Conservation (phyloP, 2,329 filamentous ascomycete species). For the Rhytidhysteron rufulum region DNA sequence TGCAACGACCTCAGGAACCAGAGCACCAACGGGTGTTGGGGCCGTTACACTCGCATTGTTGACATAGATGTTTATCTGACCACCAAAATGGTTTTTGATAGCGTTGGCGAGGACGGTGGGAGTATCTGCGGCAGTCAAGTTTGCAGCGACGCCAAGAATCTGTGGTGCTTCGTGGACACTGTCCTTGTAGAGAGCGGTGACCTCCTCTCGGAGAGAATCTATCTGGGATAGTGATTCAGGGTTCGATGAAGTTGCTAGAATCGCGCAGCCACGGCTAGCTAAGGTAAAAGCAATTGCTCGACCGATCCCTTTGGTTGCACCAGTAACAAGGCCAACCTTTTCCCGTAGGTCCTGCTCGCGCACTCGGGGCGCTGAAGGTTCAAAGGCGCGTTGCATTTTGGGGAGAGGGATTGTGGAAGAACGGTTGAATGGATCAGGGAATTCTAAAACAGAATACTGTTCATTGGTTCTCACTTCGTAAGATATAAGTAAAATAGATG, state of each 20-base stretch:
- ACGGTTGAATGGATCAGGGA: too few relatives aligned
- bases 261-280: constrained; percentile 8
- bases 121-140: constrained; percentile 27
- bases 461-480: too few relatives aligned
- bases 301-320: constrained; percentile 9
- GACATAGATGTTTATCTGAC: constrained; percentile 32
- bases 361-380: constrained; percentile 1
- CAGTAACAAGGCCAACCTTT: constrained; percentile 4
- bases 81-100: constrained; percentile 15
- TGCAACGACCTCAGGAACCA: constrained; percentile 23
- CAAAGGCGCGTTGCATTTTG: too few relatives aligned
- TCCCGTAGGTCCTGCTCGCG: constrained; percentile 5
- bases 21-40: constrained; percentile 24
- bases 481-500: too few relatives aligned
- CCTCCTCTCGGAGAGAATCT: neutral
- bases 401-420: too few relatives aligned
- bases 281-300: constrained; percentile 11
- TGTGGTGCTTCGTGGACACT: constrained; percentile 11
- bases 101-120: constrained; percentile 22
- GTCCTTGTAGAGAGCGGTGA: constrained; percentile 5
- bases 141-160: constrained; percentile 25
- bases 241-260: constrained; percentile 12
- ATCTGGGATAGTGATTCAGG: neutral
- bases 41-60: constrained; percentile 30
- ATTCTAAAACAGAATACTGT: too few relatives aligned